Base-by-base conservation (phyloP, 2,329 filamentous ascomycete species). In the Aspergillus luchuensis region DNA sequence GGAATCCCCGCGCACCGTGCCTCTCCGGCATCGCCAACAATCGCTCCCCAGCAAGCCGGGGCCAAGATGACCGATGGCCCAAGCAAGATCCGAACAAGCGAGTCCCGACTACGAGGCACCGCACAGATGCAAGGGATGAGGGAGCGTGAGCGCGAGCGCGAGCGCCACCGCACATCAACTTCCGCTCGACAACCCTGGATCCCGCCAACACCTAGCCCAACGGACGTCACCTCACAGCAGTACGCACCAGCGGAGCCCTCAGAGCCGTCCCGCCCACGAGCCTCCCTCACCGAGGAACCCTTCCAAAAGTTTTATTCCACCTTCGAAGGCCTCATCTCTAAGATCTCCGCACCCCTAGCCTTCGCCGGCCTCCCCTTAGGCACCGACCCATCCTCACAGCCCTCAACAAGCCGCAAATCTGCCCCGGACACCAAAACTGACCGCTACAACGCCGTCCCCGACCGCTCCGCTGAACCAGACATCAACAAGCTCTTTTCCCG, bases 241-340 rank as follows among this genome's bases (percentile, higher is more conserved):
- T 65, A 70, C 36, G 70, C 71, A 17, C 72, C 72, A 4, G 39
- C 71, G 8, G 67, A 74, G 47, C 50, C 69, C 2, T 69, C 70
- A n/a, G 74, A 78, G 51, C 28, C 66, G 3, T 38, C 63, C 41
- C 65, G 51, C 19, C 56, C 53, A 8, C 66, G 61, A 30, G 64
- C 62, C 21, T 63, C 72, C 11, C 49, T 67, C 6, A 70, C 78
- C 1, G 91, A 96, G 33, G 92, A 94, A 59, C 89, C 91, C 5
- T 99, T 97, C 72, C 87, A 91, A 6, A 87, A 88, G 57, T 99
- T 98, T 78, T 99, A 98, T 78, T 93, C 85, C 60, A 92, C 92
- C 1, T 97, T 97, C 70, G 92, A 93, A 58, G 91, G 86, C 57
- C 85, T 97, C 51, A 91, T 98, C 71, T 95, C 92, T 63, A 90